These are phyloP conservation scores for Larix kaempferi DNA, from an alignment of 75 land plant genomes.

Conservation along the genomic window DNA sequence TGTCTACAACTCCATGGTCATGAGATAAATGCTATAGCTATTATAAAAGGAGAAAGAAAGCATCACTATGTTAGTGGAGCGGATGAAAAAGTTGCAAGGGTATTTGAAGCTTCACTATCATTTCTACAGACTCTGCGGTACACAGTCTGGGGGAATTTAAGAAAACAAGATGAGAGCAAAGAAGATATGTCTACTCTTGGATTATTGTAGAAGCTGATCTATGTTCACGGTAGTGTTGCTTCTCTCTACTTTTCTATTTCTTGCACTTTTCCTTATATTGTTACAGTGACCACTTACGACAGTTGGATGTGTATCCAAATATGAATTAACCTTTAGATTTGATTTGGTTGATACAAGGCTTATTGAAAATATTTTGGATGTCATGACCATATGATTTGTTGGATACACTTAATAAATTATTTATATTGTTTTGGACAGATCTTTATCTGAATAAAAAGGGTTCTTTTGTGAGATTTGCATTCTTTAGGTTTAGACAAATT, in stretches of 20 bases:
- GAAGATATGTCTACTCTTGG: slow-evolving; percentile 97
- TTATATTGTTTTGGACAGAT: neutral
- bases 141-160: slow-evolving; percentile 20
- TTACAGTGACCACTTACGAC: neutral
- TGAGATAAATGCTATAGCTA: slow-evolving; percentile 84
- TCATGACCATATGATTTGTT: neutral
- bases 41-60: slow-evolving; percentile 74
- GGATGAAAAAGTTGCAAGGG: slow-evolving; percentile 99
- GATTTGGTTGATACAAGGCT: neutral
- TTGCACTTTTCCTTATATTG: neutral
- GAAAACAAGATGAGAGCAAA: slow-evolving; percentile 23
- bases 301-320: neutral
- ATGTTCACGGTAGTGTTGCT: slow-evolving; percentile 41
- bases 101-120: slow-evolving; percentile 92
- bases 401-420: neutral
- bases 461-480: neutral
- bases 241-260: slow-evolving; percentile 1
- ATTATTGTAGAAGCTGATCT: slow-evolving; percentile 96
- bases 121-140: slow-evolving; percentile 78
- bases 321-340: neutral
- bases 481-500: neutral
- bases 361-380: neutral
- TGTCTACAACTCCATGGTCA: slow-evolving; percentile 99
- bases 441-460: neutral
- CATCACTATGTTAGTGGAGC: slow-evolving; percentile 96